Conservation (phyloP, 2,329 filamentous ascomycete genomes). For the Epichloe baconii region DNA sequence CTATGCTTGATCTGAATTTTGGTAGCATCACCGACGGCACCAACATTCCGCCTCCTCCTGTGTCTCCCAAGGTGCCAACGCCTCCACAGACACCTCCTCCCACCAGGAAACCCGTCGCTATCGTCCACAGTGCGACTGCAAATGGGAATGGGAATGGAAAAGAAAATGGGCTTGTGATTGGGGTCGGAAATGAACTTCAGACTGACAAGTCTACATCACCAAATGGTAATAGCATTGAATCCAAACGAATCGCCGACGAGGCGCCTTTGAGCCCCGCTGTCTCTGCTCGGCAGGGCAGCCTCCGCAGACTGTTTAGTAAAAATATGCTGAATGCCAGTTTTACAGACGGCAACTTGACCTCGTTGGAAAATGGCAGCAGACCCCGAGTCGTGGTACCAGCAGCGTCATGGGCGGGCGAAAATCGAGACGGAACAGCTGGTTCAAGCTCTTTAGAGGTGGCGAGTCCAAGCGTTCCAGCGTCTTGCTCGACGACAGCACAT, state of each 20-base stretch:
- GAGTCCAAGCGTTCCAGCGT: conserved; percentile 29
- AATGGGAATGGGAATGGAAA: neutral
- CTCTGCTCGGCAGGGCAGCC: conserved; percentile 40
- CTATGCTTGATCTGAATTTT: conserved; percentile 45
- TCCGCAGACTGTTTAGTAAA: conserved; percentile 44
- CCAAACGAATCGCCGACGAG: conserved; percentile 38
- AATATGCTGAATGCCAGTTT: conserved; percentile 40
- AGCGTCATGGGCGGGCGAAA: conserved; percentile 40
- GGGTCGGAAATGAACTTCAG: neutral
- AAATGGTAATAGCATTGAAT: conserved; percentile 31
- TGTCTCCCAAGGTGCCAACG: conserved; percentile 38
- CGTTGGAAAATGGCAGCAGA: conserved; percentile 25
- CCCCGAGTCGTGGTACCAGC: conserved; percentile 38
- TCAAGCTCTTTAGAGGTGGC: conserved; percentile 36
- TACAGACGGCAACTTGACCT: conserved; percentile 33
- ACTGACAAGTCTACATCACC: conserved; percentile 6
- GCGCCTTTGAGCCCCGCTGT: conserved; percentile 37
- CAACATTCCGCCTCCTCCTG: conserved; percentile 44
- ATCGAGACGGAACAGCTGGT: conserved; percentile 45
- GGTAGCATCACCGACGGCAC: conserved; percentile 47
- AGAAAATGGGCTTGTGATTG: neutral
- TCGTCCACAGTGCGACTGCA: neutral
- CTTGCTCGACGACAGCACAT: conserved; percentile 24
- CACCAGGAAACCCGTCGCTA: conserved; percentile 11
- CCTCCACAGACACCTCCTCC: conserved; percentile 25